Evolutionary conservation across 345 rosid species (phyloP), one percentile per base, ranked within the genome.

Genomic region (Pelargonium nanum): DNA sequence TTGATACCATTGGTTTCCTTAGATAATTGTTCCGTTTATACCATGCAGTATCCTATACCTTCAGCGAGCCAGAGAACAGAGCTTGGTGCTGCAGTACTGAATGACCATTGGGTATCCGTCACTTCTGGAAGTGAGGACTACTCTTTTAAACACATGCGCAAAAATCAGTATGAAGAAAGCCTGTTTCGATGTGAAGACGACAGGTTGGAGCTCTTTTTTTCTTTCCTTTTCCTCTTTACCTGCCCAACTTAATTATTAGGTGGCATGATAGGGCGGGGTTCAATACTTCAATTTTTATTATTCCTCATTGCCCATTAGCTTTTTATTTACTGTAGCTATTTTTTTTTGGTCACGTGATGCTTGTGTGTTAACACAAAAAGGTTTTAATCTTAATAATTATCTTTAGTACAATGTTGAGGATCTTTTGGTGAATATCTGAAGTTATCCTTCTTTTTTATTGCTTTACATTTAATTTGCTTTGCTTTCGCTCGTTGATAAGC

Each of bases 41-140:
- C 63, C 59, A 56, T 82, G 76, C 96, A 93, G 99, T 87, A 93
- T 68, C 87, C 81, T 32, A 83, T 86, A 65, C 92, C 96, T 63
- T 66, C 77, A 8, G 96, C 82, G 64, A 89, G 97, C 76, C 85
- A 87, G 59, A 85, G 87, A 73, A 84, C 90, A 60, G 89, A 76
- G 68, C 81, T 86, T 79, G 99, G 88, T 65, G 77, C 72, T 72
- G 81, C 77, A 73, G 96, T 93, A 55, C 82, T 93, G 72, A 93
- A 93, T 79, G 96, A 93, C 68, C 80, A 85, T 77, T 93, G 97
- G 99, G 97, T 89, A 56, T 89, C 99, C 24, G 96, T 93, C 52
- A 89, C 99, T 66, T 93, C 97, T 63, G 99, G 99, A 69, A 93
- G 99, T 81, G 99, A 89, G 77, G 99, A 93, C 77, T 93, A 93